Evolutionary conservation across 768 basidiomycete species (phyloP), one percentile per base, ranked within the genome.

Genomic region (Gloeophyllum trabeum): DNA sequence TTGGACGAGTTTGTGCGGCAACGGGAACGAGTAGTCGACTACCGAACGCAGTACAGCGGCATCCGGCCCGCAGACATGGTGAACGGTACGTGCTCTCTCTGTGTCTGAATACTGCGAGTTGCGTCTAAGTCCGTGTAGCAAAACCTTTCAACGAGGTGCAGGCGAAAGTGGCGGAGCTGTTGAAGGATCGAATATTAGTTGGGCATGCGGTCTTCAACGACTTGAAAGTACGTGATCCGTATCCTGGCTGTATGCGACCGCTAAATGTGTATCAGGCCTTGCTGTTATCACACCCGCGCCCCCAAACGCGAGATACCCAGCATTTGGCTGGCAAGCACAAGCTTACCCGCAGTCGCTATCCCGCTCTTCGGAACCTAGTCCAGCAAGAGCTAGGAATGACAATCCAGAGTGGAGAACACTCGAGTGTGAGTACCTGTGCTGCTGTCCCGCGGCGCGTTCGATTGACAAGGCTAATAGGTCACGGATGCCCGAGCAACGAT

Each of bases 191-290:
- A 38, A 75, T 93, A 34, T 58, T 98, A 10, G 69, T 98, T 5
- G 96, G 93, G 1, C 96, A 98, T 56, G 93, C 94, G 0, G 67
- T 99, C 4, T 69, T 80, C 54, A 89, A 97, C 50, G 94, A 98
- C 64, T 67, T 96, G 24, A 87, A 88, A 65, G 91, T 82, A 45
- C 43, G 64, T 47, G 23, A 1, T 24, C 5, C 13, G 39, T 30
- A 19, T 24, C 20, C 20, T n/a, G 13, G n/a, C 6, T n/a, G 46
- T 43, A n/a, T 24, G 32, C 36, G 4, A 37, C 19, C 13, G 34
- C 36, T 23, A 41, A 41, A 40, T 48, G 46, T 20, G 21, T 46
- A 23, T 37, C 49, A 81, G 77, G 81, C 71, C 1, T 71, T 86
- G 3, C 64, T 88, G 4, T 69, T 88, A 21, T 78, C 82, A 0